phyloP scores from a whole-genome alignment of 306 rosid genomes.

The Acacia confusa region DNA sequence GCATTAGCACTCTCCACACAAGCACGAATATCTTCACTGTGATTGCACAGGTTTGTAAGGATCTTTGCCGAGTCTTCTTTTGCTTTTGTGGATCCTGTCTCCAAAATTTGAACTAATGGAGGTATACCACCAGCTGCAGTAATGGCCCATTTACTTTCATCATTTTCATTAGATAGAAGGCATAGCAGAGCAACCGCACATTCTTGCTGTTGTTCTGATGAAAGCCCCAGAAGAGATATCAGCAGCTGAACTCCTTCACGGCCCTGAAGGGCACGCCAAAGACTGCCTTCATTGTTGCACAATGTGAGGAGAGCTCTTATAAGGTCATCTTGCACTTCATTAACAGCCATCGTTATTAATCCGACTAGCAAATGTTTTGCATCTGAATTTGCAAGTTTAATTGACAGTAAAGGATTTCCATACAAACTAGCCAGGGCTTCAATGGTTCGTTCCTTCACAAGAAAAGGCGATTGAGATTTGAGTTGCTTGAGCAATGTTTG shows the following conservation, averaged over 20 bases:
- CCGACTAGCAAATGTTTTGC: conserved; percentile 94
- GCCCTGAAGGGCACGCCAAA: conserved; percentile 93
- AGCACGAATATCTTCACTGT: conserved; percentile 98
- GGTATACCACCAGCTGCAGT: conserved; percentile 99
- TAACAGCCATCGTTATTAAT: conserved; percentile 92
- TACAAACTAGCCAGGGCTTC: conserved; percentile 99
- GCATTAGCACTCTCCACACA: conserved; percentile 99
- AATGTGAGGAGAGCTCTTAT: conserved; percentile 76
- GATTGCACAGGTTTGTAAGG: conserved; percentile 93
- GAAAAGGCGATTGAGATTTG: conserved; percentile 59
- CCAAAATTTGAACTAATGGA: conserved; percentile 97
- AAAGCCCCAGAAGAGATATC: conserved; percentile 94
- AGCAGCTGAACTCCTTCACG: conserved; percentile 96
- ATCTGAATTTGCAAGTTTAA: conserved; percentile 77
- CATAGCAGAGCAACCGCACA: conserved; percentile 94
- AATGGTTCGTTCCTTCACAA: conserved; percentile 94
- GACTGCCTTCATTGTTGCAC: conserved; percentile 79
- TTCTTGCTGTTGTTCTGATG: conserved; percentile 99
- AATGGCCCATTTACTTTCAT: conserved; percentile 97
- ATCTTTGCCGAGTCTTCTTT: conserved; percentile 97
- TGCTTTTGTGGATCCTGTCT: conserved; percentile 93
- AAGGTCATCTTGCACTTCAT: conserved; percentile 95
- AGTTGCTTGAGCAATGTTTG: conserved; percentile 79
- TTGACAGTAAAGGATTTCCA: conserved; percentile 70
- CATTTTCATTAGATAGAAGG: conserved; percentile 92